These are phyloP conservation scores for Leucogyrophana mollusca DNA, from an alignment of 768 basidiomycete genomes.

Conservation along the genomic window DNA sequence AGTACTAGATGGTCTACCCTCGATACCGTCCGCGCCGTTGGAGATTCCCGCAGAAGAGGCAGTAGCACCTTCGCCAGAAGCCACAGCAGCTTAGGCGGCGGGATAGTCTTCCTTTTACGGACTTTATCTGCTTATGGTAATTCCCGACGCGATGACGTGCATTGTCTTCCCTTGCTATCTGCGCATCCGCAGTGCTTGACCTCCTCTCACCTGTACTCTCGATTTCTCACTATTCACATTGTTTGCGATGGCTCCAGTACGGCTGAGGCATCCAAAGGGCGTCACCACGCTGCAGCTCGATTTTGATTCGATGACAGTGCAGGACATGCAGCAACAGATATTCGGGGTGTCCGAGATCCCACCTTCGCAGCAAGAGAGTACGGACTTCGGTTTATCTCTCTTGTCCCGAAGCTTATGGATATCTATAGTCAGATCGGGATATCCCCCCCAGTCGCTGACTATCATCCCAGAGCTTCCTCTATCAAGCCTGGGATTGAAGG, in stretches of 20 bases:
- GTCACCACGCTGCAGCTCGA: conserved; percentile 75
- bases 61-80: background rate
- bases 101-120: background rate
- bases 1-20: conserved; percentile 16
- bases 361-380: conserved; percentile 77
- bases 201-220: too few species aligned
- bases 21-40: conserved; percentile 11
- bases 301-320: conserved; percentile 61
- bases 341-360: conserved; percentile 64
- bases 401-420: background rate
- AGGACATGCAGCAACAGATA: conserved; percentile 75
- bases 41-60: conserved; percentile 6
- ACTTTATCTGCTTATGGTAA: conserved; percentile 9
- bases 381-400: conserved; percentile 26
- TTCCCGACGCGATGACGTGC: conserved; percentile 11
- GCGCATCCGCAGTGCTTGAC: background rate
- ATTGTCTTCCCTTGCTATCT: background rate
- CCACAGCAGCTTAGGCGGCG: conserved; percentile 9
- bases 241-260: conserved; percentile 60
- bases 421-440: conserved; percentile 71
- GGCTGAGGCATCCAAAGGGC: conserved; percentile 84
- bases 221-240: background rate
- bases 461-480: conserved; percentile 73
- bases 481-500: conserved; percentile 69
- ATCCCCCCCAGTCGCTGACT: conserved; percentile 76